Conservation (phyloP, 2,329 filamentous ascomycete genomes). For the Trichoderma polysporum region DNA sequence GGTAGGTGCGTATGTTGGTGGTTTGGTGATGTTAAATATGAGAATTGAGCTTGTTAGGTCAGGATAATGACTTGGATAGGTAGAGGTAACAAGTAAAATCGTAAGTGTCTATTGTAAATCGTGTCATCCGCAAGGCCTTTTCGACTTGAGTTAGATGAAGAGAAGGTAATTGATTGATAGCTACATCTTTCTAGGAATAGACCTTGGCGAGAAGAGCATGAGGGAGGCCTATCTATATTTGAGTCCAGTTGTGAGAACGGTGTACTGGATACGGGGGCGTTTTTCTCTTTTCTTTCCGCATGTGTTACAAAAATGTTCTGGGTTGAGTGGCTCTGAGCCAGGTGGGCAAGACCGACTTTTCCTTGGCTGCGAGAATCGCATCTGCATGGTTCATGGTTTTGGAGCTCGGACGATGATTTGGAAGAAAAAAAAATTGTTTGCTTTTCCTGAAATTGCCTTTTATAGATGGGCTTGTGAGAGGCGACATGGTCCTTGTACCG, state of each 20-base stretch:
- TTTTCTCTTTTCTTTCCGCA: background rate
- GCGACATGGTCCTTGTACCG: background rate
- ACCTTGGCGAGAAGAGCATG: background rate
- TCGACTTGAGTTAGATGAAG: background rate
- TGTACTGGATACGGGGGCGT: background rate
- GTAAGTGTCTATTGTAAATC: background rate
- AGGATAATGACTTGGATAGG: background rate
- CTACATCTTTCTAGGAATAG: background rate
- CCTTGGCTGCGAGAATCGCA: background rate
- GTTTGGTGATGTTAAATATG: background rate
- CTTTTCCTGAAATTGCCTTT: constrained; percentile 9
- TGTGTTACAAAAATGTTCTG: background rate
- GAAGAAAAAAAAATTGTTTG: background rate
- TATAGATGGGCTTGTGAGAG: constrained; percentile 14
- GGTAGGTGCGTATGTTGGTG: background rate
- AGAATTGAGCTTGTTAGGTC: background rate
- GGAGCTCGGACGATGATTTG: background rate
- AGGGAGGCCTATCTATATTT: constrained; percentile 4
- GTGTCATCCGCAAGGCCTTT: background rate
- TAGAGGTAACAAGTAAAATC: background rate
- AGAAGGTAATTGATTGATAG: background rate
- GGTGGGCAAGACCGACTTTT: background rate
- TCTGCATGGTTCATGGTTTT: background rate
- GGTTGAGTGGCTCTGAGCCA: background rate
- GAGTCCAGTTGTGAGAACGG: background rate